These are phyloP conservation scores for Aspergillus sergii DNA, from an alignment of 2,329 filamentous ascomycete genomes.

Conservation along the genomic window DNA sequence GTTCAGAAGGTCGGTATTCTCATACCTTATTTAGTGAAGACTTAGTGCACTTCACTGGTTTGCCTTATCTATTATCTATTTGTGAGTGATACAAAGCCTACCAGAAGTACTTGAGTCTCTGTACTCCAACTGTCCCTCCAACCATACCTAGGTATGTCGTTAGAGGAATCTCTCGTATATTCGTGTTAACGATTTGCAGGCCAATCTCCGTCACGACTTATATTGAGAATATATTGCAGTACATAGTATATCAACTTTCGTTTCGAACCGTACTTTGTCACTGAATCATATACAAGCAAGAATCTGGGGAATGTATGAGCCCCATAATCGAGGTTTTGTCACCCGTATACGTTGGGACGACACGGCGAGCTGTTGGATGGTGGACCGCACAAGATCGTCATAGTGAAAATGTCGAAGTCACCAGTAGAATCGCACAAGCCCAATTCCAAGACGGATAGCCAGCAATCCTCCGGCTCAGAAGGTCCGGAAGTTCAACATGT, in stretches of 20 bases:
- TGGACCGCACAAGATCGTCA: neutral
- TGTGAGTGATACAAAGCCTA: neutral
- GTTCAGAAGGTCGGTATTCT: neutral
- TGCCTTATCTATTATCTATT: neutral
- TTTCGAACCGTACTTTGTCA: neutral
- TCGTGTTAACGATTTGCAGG: neutral
- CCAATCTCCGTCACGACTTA: neutral
- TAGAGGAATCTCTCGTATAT: neutral
- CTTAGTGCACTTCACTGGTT: neutral
- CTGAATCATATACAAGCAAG: neutral
- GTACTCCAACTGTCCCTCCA: neutral
- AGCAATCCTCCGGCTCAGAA: neutral
- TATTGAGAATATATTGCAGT: neutral
- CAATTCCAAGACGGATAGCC: neutral
- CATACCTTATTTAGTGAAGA: neutral
- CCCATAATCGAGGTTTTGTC: neutral
- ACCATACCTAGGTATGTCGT: neutral
- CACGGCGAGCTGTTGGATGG: neutral
- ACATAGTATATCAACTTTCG: neutral
- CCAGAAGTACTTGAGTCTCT: neutral
- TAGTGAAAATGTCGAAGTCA: neutral
- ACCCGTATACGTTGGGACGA: neutral
- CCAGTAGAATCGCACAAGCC: neutral
- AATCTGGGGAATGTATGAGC: neutral
- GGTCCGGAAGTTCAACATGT: slow-evolving; percentile 11